Evolutionary conservation across 768 basidiomycete species (phyloP).

Genomic region (Leucocoprinus leucothites): DNA sequence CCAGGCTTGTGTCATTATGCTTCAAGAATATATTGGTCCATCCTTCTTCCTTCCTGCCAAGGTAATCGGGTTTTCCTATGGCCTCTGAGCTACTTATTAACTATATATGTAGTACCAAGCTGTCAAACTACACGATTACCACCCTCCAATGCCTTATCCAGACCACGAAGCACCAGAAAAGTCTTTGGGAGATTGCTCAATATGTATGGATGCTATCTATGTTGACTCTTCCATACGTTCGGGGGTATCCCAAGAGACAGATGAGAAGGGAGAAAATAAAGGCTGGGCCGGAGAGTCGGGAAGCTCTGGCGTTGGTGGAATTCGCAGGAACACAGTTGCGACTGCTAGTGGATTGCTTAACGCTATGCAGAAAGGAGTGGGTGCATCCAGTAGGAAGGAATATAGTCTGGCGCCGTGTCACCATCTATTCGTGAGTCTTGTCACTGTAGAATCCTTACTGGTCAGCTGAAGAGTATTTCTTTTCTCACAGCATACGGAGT

Average conservation of each 20-base stretch:
- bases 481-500: constrained; percentile 69
- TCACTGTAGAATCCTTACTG: not conserved
- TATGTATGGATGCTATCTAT: constrained; percentile 88
- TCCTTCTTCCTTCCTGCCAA: constrained; percentile 78
- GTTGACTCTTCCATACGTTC: constrained; percentile 39
- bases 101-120: constrained; percentile 49
- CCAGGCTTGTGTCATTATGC: constrained; percentile 59
- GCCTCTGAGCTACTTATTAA: not conserved
- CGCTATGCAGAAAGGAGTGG: constrained; percentile 43
- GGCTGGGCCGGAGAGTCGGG: not conserved
- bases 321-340: constrained; percentile 21
- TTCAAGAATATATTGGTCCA: constrained; percentile 78
- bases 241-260: constrained; percentile 24
- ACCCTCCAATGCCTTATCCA: constrained; percentile 68
- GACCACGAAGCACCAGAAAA: constrained; percentile 76
- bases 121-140: constrained; percentile 76
- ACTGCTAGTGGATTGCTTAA: constrained; percentile 33
- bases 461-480: not conserved
- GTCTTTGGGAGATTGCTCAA: constrained; percentile 83
- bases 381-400: constrained; percentile 45
- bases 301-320: constrained; percentile 11
- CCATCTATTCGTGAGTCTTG: constrained; percentile 74
- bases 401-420: constrained; percentile 90
- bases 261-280: constrained; percentile 24
- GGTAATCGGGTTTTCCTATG: constrained; percentile 28